These are phyloP conservation scores for Thelonectria olida DNA, from an alignment of 2,329 filamentous ascomycete species.

Conservation along the genomic window DNA sequence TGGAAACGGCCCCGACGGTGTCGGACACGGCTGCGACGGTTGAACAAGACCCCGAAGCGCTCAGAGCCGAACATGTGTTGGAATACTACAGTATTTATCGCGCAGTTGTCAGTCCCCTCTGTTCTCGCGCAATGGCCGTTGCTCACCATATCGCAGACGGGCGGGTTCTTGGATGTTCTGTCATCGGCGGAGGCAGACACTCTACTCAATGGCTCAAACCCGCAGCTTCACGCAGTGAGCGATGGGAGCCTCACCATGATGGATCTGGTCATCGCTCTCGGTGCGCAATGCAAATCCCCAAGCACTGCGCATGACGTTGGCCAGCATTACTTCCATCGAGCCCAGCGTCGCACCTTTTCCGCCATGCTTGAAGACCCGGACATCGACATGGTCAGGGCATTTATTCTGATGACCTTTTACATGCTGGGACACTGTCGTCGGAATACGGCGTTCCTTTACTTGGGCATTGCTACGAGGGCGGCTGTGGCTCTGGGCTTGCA, in stretches of 20 bases:
- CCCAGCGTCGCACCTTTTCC: constrained; percentile 38
- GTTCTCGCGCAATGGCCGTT: not conserved
- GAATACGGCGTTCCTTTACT: constrained; percentile 72
- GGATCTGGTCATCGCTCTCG: constrained; percentile 37
- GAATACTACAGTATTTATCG: constrained; percentile 26
- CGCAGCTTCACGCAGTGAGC: not conserved
- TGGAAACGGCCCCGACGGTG: constrained; percentile 37
- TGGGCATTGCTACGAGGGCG: constrained; percentile 66
- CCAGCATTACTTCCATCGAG: constrained; percentile 55
- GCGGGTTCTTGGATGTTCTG: constrained; percentile 47
- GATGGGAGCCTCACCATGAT: constrained; percentile 17
- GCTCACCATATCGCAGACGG: constrained; percentile 37
- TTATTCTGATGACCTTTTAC: constrained; percentile 73
- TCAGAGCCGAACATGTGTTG: constrained; percentile 19
- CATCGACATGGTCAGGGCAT: constrained; percentile 36
- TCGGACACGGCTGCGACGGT: not conserved
- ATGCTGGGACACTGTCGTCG: constrained; percentile 70
- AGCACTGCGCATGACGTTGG: constrained; percentile 31
- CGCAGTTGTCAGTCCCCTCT: constrained; percentile 25
- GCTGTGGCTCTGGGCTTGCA: constrained; percentile 67
- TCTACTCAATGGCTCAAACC: constrained; percentile 27
- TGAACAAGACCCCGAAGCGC: not conserved
- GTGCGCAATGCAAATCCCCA: constrained; percentile 36
- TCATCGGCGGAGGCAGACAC: constrained; percentile 40
- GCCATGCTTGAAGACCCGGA: constrained; percentile 39